These are phyloP conservation scores for Dimocarpus longan DNA, from an alignment of 345 rosid species.

Conservation along the genomic window DNA sequence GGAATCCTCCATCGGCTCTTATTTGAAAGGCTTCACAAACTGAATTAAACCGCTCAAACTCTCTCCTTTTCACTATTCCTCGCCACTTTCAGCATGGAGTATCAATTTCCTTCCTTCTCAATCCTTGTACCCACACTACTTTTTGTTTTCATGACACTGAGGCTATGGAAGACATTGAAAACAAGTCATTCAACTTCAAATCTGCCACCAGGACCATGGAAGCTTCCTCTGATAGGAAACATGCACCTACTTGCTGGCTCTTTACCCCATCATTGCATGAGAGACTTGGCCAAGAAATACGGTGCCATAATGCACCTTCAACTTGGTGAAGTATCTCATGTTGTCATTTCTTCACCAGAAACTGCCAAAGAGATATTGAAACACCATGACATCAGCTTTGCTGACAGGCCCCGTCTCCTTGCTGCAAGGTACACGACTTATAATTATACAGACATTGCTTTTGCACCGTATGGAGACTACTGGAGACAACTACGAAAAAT, in stretches of 20 bases:
- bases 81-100: not conserved
- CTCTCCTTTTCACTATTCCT: too few relatives aligned
- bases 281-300: constrained; percentile 13
- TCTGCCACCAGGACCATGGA: constrained; percentile 28
- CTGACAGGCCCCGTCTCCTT: not conserved
- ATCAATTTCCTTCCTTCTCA: not conserved
- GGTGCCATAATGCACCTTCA: not conserved
- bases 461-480: constrained; percentile 8
- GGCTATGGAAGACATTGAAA: not conserved
- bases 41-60: too few relatives aligned
- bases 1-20: too few relatives aligned
- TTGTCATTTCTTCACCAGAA: constrained; percentile 11
- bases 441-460: not conserved
- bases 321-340: not conserved
- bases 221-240: constrained; percentile 17
- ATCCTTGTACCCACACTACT: not conserved
- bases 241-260: constrained; percentile 12
- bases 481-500: constrained; percentile 11
- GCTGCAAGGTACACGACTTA: too few relatives aligned
- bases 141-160: not conserved
- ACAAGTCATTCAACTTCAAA: not conserved
- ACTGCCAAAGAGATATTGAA: too few relatives aligned
- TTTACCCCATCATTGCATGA: not conserved
- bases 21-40: too few relatives aligned
- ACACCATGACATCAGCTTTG: not conserved